Percentiles rank a stretch among this genome's conserved stretches.
These are phyloP conservation scores for Erigeron canadensis DNA, from an alignment of 129 eudicot genomes.

Conservation along the genomic window DNA sequence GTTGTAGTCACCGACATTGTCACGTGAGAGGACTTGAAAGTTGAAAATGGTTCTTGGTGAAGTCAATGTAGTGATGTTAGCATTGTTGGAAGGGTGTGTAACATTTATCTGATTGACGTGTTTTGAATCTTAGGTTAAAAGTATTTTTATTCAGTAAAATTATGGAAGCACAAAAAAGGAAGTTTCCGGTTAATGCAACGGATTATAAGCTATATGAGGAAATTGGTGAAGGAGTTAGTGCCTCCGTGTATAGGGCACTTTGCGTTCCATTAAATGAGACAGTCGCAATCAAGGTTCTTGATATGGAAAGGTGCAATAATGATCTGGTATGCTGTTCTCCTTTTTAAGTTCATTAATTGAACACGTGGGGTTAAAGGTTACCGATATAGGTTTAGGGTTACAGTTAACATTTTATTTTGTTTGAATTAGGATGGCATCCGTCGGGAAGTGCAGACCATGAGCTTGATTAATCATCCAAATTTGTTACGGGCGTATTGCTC, in stretches of 20 bases:
- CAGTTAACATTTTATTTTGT: slow-evolving; percentile 4
- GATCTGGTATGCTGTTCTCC: slow-evolving; percentile 63
- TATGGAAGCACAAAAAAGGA: slow-evolving; percentile 55
- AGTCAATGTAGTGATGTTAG: slow-evolving; percentile 10
- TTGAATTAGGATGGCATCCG: slow-evolving; percentile 80
- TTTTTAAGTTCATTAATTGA: background rate
- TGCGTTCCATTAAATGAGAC: slow-evolving; percentile 78
- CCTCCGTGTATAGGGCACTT: slow-evolving; percentile 78
- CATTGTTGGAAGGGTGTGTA: slow-evolving; percentile 29
- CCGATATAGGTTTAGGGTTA: background rate
- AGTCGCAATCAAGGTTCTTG: slow-evolving; percentile 94
- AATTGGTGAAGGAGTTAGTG: slow-evolving; percentile 93
- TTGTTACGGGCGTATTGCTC: slow-evolving; percentile 77
- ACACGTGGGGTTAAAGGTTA: background rate
- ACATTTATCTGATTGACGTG: slow-evolving; percentile 12
- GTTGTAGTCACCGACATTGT: background rate
- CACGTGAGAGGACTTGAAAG: too few relatives aligned
- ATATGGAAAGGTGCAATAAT: slow-evolving; percentile 83
- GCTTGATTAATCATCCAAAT: slow-evolving; percentile 83
- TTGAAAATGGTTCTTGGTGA: background rate
- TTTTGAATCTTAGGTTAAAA: slow-evolving; percentile 3
- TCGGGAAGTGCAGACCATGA: slow-evolving; percentile 93
- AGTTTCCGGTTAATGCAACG: slow-evolving; percentile 59
- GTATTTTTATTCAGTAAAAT: slow-evolving; percentile 20
- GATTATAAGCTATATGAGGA: slow-evolving; percentile 76